phyloP scores from a whole-genome alignment of 1,284 basidiomycete genomes.

The Cutaneotrichosporon cavernicola region DNA sequence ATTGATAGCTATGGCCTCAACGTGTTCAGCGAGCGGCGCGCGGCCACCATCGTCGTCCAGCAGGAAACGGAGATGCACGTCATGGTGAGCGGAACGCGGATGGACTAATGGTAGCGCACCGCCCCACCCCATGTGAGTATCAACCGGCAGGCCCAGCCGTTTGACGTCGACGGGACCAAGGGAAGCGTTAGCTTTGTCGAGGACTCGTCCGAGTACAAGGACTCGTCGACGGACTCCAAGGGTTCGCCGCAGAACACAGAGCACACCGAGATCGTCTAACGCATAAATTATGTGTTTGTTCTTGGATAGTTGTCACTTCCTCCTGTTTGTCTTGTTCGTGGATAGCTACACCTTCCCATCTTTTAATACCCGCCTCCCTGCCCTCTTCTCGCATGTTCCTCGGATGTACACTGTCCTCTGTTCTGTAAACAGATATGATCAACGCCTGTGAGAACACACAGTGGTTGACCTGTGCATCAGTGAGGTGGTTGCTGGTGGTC shows the following conservation, averaged over 20 bases:
- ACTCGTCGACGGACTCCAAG: neutral
- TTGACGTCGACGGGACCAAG: neutral
- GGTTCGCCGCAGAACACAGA: neutral
- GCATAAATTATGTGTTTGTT: neutral
- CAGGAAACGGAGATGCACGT: constrained; percentile 1
- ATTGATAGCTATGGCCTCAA: too few species aligned
- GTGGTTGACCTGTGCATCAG: too few species aligned
- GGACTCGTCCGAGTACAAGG: neutral
- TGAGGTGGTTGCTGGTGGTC: too few species aligned
- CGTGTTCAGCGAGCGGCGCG: neutral
- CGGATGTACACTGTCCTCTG: too few species aligned
- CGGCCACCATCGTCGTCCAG: neutral
- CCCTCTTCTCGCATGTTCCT: too few species aligned
- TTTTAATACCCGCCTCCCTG: too few species aligned
- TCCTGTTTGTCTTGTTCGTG: too few species aligned
- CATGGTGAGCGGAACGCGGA: neutral
- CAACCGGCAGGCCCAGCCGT: neutral
- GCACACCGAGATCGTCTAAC: neutral
- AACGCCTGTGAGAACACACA: too few species aligned
- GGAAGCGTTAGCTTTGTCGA: neutral
- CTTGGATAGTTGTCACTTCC: neutral
- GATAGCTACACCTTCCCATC: too few species aligned
- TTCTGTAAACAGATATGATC: too few species aligned
- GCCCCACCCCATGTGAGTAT: neutral
- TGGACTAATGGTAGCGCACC: neutral